These are phyloP conservation scores for Globisporangium spiculum DNA, from an alignment of 352 stramenopile species.

Conservation along the genomic window DNA sequence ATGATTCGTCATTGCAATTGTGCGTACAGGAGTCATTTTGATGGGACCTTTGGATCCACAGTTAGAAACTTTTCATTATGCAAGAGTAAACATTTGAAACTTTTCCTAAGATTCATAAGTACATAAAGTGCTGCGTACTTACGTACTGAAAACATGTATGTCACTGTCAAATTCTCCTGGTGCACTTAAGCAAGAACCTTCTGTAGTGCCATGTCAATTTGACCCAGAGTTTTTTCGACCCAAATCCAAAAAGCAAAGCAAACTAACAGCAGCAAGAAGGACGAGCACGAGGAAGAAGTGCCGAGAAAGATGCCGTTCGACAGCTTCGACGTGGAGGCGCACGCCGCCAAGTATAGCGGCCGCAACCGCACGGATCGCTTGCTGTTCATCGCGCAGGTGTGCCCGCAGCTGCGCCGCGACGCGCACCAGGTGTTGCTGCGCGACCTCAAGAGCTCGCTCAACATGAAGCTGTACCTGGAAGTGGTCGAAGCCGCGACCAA, in stretches of 20 bases:
- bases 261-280: conserved; percentile 19
- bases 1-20: no score
- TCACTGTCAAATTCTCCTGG: neutral
- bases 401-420: conserved; percentile 42
- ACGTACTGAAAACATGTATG: neutral
- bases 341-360: conserved; percentile 80
- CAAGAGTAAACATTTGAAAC: no score
- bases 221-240: neutral
- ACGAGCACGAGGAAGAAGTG: conserved; percentile 7
- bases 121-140: neutral
- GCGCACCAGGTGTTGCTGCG: conserved; percentile 48
- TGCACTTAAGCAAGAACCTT: neutral
- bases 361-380: conserved; percentile 76
- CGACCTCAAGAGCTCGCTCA: conserved; percentile 59
- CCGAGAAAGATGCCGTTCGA: conserved; percentile 24
- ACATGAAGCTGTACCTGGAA: conserved; percentile 72
- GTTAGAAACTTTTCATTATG: no score
- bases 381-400: conserved; percentile 60
- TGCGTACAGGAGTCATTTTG: no score
- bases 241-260: conserved; percentile 1
- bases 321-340: conserved; percentile 79
- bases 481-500: conserved; percentile 37
- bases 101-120: neutral
- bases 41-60: no score
- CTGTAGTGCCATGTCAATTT: neutral